phyloP scores from a whole-genome alignment of 1,284 basidiomycete genomes.

The Violaceomyces palustris region DNA sequence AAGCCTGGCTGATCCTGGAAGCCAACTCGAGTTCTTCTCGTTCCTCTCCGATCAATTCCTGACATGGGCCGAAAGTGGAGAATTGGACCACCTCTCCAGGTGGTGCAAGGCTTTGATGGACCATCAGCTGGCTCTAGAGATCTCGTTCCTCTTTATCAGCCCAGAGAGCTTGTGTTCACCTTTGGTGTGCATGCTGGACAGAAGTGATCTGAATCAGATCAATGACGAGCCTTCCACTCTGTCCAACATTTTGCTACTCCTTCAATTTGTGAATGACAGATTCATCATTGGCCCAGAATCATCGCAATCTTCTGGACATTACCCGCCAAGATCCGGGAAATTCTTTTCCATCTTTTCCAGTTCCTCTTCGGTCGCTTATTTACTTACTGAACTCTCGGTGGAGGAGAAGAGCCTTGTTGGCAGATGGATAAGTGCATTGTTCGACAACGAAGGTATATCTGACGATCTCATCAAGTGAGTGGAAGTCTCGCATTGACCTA shows the following conservation, averaged over 20 bases:
- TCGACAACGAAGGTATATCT: slow-evolving; percentile 53
- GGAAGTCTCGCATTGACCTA: too few relatives aligned
- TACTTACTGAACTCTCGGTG: slow-evolving; percentile 44
- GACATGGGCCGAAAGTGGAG: slow-evolving; percentile 20
- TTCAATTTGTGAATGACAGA: slow-evolving; percentile 22
- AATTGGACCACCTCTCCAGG: slow-evolving; percentile 26
- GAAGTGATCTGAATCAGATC: slow-evolving; percentile 19
- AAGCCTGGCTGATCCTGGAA: slow-evolving; percentile 22
- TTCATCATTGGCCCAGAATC: slow-evolving; percentile 1
- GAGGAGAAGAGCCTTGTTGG: slow-evolving; percentile 48
- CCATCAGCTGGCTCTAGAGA: slow-evolving; percentile 9
- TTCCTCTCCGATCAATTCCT: slow-evolving; percentile 15
- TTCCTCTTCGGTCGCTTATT: slow-evolving; percentile 34
- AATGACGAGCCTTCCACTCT: slow-evolving; percentile 34
- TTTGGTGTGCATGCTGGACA: slow-evolving; percentile 18
- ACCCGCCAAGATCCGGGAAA: slow-evolving; percentile 6
- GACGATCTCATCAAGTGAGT: slow-evolving; percentile 53
- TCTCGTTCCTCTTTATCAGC: too few relatives aligned
- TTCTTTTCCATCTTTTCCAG: slow-evolving; percentile 34
- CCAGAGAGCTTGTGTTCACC: too few relatives aligned
- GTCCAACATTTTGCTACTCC: slow-evolving; percentile 23
- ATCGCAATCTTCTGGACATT: slow-evolving; percentile 1
- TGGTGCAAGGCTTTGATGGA: slow-evolving; percentile 22
- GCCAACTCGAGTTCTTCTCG: slow-evolving; percentile 18
- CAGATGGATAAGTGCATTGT: slow-evolving; percentile 53